Evolutionary conservation across 1,139 yeast genomes (phyloP).

Genomic region (Geotrichum carabidarum): DNA sequence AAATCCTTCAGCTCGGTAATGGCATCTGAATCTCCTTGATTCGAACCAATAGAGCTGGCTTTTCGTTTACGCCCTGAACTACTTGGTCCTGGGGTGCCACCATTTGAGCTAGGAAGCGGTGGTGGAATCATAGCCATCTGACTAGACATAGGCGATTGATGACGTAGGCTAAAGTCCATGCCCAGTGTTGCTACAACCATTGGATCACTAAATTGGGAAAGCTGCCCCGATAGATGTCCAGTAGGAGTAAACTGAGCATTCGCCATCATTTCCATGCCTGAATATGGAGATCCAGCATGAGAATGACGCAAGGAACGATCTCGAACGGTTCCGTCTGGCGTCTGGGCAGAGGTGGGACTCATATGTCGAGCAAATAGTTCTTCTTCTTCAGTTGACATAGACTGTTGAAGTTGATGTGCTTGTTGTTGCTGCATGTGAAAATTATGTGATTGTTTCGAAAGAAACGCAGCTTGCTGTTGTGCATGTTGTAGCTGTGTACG

Average conservation of each 20-base stretch:
- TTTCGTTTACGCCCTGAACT: constrained; percentile 20
- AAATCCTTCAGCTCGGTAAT: constrained; percentile 48
- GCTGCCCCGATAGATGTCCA: neutral
- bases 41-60: constrained; percentile 13
- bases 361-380: constrained; percentile 15
- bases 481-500: constrained; percentile 4
- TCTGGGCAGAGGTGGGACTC: neutral
- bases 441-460: constrained; percentile 3
- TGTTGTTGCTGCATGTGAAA: constrained; percentile 16
- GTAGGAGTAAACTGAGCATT: neutral
- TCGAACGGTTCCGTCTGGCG: neutral
- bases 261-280: constrained; percentile 3
- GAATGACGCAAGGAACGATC: constrained; percentile 3
- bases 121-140: constrained; percentile 22
- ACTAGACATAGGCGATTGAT: constrained; percentile 1
- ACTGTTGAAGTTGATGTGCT: constrained; percentile 26
- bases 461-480: constrained; percentile 2
- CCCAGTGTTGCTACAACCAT: constrained; percentile 14
- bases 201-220: constrained; percentile 11
- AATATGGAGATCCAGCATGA: neutral
- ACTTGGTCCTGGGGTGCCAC: constrained; percentile 10
- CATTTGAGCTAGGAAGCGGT: constrained; percentile 16
- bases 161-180: constrained; percentile 10
- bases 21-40: constrained; percentile 37
- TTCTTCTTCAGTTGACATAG: constrained; percentile 22